These are phyloP conservation scores for Candida michaelii DNA, from an alignment of 805 yeast genomes.

Conservation along the genomic window DNA sequence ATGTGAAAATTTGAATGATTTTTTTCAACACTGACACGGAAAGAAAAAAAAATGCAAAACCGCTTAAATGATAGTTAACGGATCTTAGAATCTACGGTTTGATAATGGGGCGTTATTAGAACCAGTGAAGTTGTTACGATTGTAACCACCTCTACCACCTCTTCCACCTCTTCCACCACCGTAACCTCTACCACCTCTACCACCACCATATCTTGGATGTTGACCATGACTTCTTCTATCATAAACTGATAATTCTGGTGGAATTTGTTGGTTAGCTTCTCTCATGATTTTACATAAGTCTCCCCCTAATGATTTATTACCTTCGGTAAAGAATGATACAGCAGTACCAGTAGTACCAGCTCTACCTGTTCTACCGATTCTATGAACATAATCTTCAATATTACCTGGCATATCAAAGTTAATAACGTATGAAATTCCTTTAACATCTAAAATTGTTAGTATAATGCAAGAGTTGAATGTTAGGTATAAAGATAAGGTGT, in stretches of 20 bases:
- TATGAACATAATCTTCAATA: conserved; percentile 97
- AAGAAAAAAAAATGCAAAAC: background rate
- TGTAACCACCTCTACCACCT: conserved; percentile 35
- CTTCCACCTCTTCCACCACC: conserved; percentile 52
- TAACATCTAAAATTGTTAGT: conserved; percentile 73
- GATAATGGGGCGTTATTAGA: conserved; percentile 49
- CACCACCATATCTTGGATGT: conserved; percentile 48
- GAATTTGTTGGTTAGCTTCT: conserved; percentile 93
- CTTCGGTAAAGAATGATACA: conserved; percentile 87
- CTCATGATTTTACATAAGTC: conserved; percentile 85
- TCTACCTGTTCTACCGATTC: conserved; percentile 99
- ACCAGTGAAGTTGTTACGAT: conserved; percentile 42
- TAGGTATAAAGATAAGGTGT: conserved; percentile 7
- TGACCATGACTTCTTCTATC: conserved; percentile 66
- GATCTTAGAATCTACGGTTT: conserved; percentile 41
- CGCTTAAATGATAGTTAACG: background rate
- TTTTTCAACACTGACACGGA: background rate
- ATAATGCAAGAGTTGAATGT: conserved; percentile 8
- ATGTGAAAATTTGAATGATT: conserved; percentile 9
- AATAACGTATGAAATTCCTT: conserved; percentile 91
- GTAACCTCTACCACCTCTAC: conserved; percentile 56
- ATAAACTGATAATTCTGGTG: conserved; percentile 73
- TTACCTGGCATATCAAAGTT: conserved; percentile 98
- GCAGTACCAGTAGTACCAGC: conserved; percentile 98
- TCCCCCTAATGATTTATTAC: conserved; percentile 83